Evolutionary conservation across 768 basidiomycete genomes (phyloP).

Genomic region (Trametes cingulata): DNA sequence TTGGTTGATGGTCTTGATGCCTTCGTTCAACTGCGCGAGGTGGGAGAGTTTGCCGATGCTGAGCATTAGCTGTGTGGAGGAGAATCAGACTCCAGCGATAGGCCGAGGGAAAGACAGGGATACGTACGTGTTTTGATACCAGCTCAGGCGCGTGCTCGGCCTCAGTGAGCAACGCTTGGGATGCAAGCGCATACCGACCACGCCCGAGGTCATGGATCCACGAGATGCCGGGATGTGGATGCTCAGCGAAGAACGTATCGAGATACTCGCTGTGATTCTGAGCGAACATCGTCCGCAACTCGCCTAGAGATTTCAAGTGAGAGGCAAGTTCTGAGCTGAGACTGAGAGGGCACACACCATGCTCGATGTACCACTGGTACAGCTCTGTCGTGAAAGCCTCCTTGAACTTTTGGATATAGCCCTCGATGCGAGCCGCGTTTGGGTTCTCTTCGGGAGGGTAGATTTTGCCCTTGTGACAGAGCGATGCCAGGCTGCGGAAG

Average conservation of each 20-base stretch:
- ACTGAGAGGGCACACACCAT: slow-evolving; percentile 50
- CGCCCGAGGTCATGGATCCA: slow-evolving; percentile 90
- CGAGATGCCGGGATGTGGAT: slow-evolving; percentile 61
- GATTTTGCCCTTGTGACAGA: slow-evolving; percentile 71
- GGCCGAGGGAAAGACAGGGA: neutral
- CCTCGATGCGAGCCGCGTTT: slow-evolving; percentile 58
- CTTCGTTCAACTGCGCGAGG: slow-evolving; percentile 61
- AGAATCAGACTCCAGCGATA: neutral
- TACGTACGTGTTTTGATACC: slow-evolving; percentile 73
- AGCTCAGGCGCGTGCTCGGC: slow-evolving; percentile 58
- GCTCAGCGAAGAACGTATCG: slow-evolving; percentile 68
- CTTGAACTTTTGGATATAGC: slow-evolving; percentile 76
- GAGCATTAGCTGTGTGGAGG: slow-evolving; percentile 77
- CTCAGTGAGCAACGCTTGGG: slow-evolving; percentile 62
- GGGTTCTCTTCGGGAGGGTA: slow-evolving; percentile 68
- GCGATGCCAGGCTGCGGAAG: slow-evolving; percentile 79
- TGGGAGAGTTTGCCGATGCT: slow-evolving; percentile 88
- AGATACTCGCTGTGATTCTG: slow-evolving; percentile 70
- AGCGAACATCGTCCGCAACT: slow-evolving; percentile 78
- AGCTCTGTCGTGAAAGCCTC: slow-evolving; percentile 86
- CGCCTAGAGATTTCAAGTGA: slow-evolving; percentile 48
- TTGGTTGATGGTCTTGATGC: slow-evolving; percentile 46
- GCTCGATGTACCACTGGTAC: slow-evolving; percentile 92
- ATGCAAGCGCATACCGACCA: slow-evolving; percentile 63
- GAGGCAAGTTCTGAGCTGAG: neutral